Evolutionary conservation across 2,329 filamentous ascomycete species (phyloP), one percentile per base, ranked within the genome.

Genomic region (Penicillium sp.): DNA sequence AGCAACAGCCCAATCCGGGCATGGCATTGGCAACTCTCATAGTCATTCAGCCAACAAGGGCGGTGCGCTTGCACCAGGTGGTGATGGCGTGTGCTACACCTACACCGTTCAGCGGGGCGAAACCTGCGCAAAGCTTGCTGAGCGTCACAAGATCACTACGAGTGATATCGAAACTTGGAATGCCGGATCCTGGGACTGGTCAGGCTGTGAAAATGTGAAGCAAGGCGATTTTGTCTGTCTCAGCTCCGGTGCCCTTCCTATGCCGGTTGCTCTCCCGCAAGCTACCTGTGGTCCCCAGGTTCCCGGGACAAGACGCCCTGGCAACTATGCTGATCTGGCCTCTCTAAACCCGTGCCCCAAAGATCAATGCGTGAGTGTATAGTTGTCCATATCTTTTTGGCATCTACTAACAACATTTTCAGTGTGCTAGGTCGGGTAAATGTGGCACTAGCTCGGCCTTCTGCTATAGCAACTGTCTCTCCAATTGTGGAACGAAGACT

Each of bases 281-380:
- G 74, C 75, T 13, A 58, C 72, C 0, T 81, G 81, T 61, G 81
- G 81, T 0, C 81, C 81, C 1, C 70, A 75, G 43, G 69, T 74
- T 0, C 71, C 72, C 5, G 76, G 76, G 0, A 79, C 78, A 0
- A 47, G 61, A 10, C 45, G 61, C 11, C 74, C 77, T 0, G 16
- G 63, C 0, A 62, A 68, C 13, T 73, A 69, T n/a, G 71, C 61
- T 0, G 62, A 69, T 18, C 14, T 65, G 4, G 48, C 39, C 20
- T 53, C 47, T 1, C 44, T 65, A 22, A 65, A 63, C n/a, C 57
- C 58, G 6, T 65, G 63, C 40, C 26, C 47, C 16, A 24, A 38
- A 10, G 18, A 38, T 35, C 6, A 57, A 44, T 64, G 61, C 26
- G 63, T 63, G 31, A 55, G 60, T 58, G 3, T 18, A 18, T 29